These are phyloP conservation scores for Amanita polypyramis DNA, from an alignment of 768 basidiomycete genomes.

Conservation along the genomic window DNA sequence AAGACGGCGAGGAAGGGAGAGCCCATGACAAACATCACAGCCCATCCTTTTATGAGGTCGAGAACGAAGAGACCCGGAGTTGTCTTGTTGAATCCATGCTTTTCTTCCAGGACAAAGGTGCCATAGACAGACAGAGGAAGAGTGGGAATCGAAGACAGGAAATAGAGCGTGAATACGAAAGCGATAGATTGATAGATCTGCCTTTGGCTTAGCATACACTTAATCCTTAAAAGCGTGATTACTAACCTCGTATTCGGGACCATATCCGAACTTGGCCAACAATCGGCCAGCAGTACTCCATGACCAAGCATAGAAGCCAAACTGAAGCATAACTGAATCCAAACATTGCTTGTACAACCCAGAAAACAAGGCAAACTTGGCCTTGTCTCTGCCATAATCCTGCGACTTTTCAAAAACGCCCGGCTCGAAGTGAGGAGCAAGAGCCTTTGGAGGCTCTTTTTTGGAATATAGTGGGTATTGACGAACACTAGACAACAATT, in stretches of 20 bases:
- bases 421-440: slow-evolving; percentile 56
- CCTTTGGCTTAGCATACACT: neutral
- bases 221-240: slow-evolving; percentile 1
- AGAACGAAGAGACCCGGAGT: slow-evolving; percentile 63
- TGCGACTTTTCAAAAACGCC: slow-evolving; percentile 86
- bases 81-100: slow-evolving; percentile 96
- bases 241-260: slow-evolving; percentile 62
- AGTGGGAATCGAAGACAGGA: slow-evolving; percentile 55
- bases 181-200: slow-evolving; percentile 81
- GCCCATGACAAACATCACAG: slow-evolving; percentile 59
- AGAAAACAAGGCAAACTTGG: slow-evolving; percentile 66
- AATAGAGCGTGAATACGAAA: slow-evolving; percentile 59
- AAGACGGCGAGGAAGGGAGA: slow-evolving; percentile 82
- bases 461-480: slow-evolving; percentile 84
- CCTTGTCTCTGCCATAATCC: slow-evolving; percentile 85
- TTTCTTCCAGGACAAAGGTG: slow-evolving; percentile 91
- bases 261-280: slow-evolving; percentile 48
- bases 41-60: slow-evolving; percentile 77
- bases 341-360: slow-evolving; percentile 65
- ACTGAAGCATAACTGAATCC: slow-evolving; percentile 62
- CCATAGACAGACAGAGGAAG: slow-evolving; percentile 75
- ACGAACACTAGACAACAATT: slow-evolving; percentile 33
- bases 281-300: slow-evolving; percentile 58
- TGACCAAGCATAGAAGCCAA: slow-evolving; percentile 73
- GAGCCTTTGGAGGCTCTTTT: slow-evolving; percentile 55